These are phyloP conservation scores for Castanospermum australe DNA, from an alignment of 306 rosid genomes.

Conservation along the genomic window DNA sequence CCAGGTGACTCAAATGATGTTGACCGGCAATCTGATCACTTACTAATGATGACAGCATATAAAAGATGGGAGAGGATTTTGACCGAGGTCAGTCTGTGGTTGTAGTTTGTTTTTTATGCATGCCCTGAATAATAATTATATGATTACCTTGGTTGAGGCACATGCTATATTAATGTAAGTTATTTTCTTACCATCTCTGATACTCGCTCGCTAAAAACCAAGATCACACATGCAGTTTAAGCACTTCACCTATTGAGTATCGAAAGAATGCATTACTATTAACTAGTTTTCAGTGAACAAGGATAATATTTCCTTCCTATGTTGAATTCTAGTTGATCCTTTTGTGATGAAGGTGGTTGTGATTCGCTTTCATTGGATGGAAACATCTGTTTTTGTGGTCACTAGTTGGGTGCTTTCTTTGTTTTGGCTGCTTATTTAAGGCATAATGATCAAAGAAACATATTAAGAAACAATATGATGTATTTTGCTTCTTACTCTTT, in stretches of 20 bases:
- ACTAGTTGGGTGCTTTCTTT: background rate
- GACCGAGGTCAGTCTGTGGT: conserved; percentile 57
- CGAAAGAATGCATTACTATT: background rate
- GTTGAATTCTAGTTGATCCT: too few species aligned
- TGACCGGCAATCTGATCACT: conserved; percentile 81
- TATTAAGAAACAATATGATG: background rate
- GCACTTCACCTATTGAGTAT: background rate
- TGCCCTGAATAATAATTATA: background rate
- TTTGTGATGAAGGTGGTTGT: too few species aligned
- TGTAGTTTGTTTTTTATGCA: conserved; percentile 14
- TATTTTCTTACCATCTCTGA: background rate
- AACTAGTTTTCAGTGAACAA: background rate
- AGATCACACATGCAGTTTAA: background rate
- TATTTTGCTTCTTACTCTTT: background rate
- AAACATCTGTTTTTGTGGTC: too few species aligned
- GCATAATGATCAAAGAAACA: background rate
- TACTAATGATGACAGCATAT: conserved; percentile 77
- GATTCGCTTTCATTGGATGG: too few species aligned
- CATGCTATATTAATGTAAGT: background rate
- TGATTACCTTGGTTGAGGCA: conserved; percentile 19
- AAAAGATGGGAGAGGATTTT: conserved; percentile 77
- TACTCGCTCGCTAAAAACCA: background rate
- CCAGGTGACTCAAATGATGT: conserved; percentile 50
- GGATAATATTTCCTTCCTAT: too few species aligned
- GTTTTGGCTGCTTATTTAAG: background rate